Evolutionary conservation across 2,329 filamentous ascomycete species (phyloP).

Genomic region (Monilinia fructigena): DNA sequence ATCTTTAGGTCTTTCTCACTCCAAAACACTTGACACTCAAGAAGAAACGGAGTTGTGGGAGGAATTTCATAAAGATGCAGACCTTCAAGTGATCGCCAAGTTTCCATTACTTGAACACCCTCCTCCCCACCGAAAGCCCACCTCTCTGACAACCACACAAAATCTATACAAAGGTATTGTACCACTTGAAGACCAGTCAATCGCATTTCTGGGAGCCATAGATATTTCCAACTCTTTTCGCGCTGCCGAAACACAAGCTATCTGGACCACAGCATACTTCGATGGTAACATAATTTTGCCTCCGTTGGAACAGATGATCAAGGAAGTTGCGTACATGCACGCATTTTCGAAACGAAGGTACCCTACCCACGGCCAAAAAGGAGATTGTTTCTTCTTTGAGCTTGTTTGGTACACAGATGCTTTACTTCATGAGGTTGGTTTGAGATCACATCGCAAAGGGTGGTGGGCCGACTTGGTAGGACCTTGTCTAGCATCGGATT

Average conservation of each 20-base stretch:
- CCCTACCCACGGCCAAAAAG: conserved; percentile 12
- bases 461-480: conserved; percentile 18
- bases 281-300: conserved; percentile 18
- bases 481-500: conserved; percentile 16
- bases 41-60: conserved; percentile 26
- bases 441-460: conserved; percentile 17
- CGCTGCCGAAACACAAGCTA: conserved; percentile 23
- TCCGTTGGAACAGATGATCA: conserved; percentile 12
- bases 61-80: conserved; percentile 28
- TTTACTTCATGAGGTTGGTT: conserved; percentile 18
- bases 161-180: conserved; percentile 24
- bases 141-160: conserved; percentile 18
- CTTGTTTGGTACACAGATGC: conserved; percentile 18
- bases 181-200: conserved; percentile 20
- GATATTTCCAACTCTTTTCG: conserved; percentile 21
- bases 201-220: conserved; percentile 22
- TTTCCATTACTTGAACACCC: conserved; percentile 23
- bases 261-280: conserved; percentile 26
- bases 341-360: conserved; percentile 24
- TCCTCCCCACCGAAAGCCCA: conserved; percentile 11
- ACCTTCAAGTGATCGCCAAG: conserved; percentile 8
- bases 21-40: background rate
- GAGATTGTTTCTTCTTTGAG: conserved; percentile 21
- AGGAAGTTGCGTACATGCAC: conserved; percentile 18
- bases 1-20: conserved; percentile 4